Base-by-base conservation (phyloP, 306 rosid species). In the Ammopiptanthus mongolicus region DNA sequence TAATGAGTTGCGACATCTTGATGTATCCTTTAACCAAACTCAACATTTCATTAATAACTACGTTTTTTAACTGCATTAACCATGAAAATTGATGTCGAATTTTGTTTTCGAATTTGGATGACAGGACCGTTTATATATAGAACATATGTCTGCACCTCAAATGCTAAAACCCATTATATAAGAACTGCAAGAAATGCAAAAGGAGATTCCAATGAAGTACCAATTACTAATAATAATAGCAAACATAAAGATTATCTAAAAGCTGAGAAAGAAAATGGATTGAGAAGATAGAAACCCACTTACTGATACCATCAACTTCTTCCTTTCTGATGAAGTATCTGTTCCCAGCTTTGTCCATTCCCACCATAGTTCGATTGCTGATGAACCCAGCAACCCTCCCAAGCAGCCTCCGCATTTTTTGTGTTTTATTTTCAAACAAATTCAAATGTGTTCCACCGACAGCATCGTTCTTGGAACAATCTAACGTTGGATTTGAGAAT, bases 261-360 rank as follows among this genome's bases (percentile, higher is more conserved):
- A 33, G 37, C 37, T 33, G 4, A 33, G 6, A 33, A 6, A 33
- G 37, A 33, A 33, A 33, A 33, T 33, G 37, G 37, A 33, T 33
- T 41, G 14, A 41, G 47, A 41, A 41, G 4, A 75, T n/a, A 74
- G 70, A 84, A 75, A 81, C 59, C 50, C 66, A 86, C 96, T 86
- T 85, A 94, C 98, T 53, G 85, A 81, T 52, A 17, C 97, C 97
- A 77, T 91, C 98, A 42, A 94, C 6, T 61, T 84, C 86, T 78
- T 90, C 96, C 10, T 66, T 82, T 82, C 77, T 85, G 41, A 89
- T 61, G 78, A 94, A 91, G 82, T 91, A 94, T 61, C 73, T 82
- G 72, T 94, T 94, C 62, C 98, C 97, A 10, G 89, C 69, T 86
- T 84, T 91, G 82, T 94, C 98, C 18, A 65, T 66, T 51, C 98